phyloP scores from a whole-genome alignment of 192 early-diverging fungal species.

The Pilaira anomala region DNA sequence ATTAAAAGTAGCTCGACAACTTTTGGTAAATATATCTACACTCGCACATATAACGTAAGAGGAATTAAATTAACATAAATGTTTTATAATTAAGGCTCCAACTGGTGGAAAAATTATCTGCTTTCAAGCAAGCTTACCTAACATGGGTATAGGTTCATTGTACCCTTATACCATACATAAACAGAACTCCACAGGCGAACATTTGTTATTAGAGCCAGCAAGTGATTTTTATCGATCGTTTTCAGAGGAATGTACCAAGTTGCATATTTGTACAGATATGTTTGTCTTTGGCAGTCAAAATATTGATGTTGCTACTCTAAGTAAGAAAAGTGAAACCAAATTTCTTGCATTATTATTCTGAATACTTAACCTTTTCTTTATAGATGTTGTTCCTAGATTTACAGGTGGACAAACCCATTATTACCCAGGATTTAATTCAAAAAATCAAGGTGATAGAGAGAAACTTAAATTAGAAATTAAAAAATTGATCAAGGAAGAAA shows the following conservation, averaged over 20 bases:
- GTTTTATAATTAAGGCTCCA: conserved; percentile 22
- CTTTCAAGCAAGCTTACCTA: conserved; percentile 68
- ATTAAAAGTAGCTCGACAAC: conserved; percentile 61
- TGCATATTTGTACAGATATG: conserved; percentile 72
- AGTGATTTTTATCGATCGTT: conserved; percentile 74
- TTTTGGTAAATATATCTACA: conserved; percentile 56
- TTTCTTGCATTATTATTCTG: neutral
- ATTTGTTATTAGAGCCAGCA: conserved; percentile 59
- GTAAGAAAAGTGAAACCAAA: conserved; percentile 10
- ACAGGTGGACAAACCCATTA: conserved; percentile 77
- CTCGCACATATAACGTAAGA: too few species aligned
- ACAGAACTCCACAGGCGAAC: conserved; percentile 39
- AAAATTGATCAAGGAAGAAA: conserved; percentile 57
- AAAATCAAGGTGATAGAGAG: conserved; percentile 57
- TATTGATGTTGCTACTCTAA: conserved; percentile 69
- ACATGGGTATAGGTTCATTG: conserved; percentile 62
- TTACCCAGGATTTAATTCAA: conserved; percentile 73
- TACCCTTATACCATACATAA: conserved; percentile 34
- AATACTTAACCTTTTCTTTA: neutral
- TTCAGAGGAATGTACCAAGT: conserved; percentile 70
- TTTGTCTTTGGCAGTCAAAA: conserved; percentile 68
- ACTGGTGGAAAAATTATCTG: conserved; percentile 81
- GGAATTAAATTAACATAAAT: neutral
- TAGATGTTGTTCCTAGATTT: conserved; percentile 48
- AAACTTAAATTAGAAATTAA: conserved; percentile 67